These are phyloP conservation scores for Mycena sanguinolenta DNA, from an alignment of 768 basidiomycete species.

Conservation along the genomic window DNA sequence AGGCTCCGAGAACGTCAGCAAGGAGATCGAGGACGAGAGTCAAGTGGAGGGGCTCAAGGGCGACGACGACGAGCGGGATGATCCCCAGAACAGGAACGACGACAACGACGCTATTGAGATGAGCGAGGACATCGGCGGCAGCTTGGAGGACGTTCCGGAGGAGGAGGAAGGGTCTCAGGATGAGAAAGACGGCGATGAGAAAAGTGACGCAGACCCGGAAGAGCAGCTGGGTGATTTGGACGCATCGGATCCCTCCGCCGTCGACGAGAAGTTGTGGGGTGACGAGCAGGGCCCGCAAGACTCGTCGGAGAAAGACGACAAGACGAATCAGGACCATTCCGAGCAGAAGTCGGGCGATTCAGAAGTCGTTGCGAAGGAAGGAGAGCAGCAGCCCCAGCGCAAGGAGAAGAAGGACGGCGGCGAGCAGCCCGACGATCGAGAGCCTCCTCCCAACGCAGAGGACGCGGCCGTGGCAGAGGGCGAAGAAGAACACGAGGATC, in stretches of 20 bases:
- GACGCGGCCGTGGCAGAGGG: constrained; percentile 41
- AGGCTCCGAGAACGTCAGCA: constrained; percentile 89
- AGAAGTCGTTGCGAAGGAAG: constrained; percentile 87
- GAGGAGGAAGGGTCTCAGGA: constrained; percentile 65
- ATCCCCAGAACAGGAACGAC: constrained; percentile 61
- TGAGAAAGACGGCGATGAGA: constrained; percentile 64
- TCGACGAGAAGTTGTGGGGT: constrained; percentile 98
- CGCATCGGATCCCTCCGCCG: constrained; percentile 81
- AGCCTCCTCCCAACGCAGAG: constrained; percentile 42
- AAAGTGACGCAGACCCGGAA: constrained; percentile 76
- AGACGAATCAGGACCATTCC: constrained; percentile 73
- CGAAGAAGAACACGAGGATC: constrained; percentile 58
- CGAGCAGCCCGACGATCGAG: constrained; percentile 34
- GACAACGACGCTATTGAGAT: constrained; percentile 91
- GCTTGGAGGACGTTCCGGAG: constrained; percentile 86
- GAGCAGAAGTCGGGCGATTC: constrained; percentile 62
- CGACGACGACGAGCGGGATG: constrained; percentile 64
- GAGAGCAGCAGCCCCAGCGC: constrained; percentile 51
- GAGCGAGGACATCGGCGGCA: constrained; percentile 90
- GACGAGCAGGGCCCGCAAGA: constrained; percentile 78
- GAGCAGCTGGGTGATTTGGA: constrained; percentile 90
- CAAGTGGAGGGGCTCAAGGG: constrained; percentile 94
- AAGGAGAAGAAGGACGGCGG: constrained; percentile 50
- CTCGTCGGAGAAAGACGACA: constrained; percentile 63
- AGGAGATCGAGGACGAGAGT: constrained; percentile 95